Percentiles rank a stretch among this genome's conserved stretches.
Conservation (phyloP, 23 red algal genomes). For the Gracilaria gracilis region DNA sequence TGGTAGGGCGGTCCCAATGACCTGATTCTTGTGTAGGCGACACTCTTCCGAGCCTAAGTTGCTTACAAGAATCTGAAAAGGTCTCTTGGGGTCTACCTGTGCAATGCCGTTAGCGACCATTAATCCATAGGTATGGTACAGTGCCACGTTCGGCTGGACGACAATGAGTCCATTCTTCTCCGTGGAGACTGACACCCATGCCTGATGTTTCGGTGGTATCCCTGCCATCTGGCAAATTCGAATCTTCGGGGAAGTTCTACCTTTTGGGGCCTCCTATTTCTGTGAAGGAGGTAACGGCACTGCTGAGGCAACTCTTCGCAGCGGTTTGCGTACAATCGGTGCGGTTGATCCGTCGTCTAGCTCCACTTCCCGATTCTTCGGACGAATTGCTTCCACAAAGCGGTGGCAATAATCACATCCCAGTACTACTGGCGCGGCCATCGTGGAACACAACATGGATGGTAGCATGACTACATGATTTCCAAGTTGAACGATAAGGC, state of each 20-base stretch:
- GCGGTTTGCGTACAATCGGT: background rate
- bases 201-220: background rate
- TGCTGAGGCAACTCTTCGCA: background rate
- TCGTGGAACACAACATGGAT: background rate
- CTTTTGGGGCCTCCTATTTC: background rate
- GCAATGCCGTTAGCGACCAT: background rate
- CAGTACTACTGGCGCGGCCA: background rate
- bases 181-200: background rate
- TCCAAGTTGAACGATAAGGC: background rate
- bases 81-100: background rate
- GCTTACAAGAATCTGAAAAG: background rate
- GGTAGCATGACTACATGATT: background rate
- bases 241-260: background rate
- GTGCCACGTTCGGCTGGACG: background rate
- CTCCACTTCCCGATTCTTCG: conserved; percentile 2
- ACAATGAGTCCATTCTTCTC: background rate
- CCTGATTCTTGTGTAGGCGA: conserved; percentile 10
- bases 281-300: background rate
- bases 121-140: background rate
- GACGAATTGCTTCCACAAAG: conserved; percentile 9
- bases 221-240: background rate
- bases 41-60: background rate
- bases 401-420: background rate
- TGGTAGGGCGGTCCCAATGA: conserved; percentile 8
- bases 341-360: background rate